phyloP scores from a whole-genome alignment of 352 stramenopile genomes.

The Phytophthora agathidicida region DNA sequence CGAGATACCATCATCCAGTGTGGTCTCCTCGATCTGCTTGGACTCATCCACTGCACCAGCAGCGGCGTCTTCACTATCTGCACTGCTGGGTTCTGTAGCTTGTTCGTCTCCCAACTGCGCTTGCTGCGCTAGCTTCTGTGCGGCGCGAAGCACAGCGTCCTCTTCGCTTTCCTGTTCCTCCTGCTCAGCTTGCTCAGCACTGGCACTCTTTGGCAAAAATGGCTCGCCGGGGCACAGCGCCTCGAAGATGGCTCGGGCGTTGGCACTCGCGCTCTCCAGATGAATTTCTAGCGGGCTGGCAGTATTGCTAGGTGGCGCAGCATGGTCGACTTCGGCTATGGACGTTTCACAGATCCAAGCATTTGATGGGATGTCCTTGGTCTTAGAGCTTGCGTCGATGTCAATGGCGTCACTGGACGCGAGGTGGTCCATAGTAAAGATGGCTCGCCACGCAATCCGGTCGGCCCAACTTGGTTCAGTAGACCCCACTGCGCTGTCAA shows the following conservation, averaged over 20 bases:
- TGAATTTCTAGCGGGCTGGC: slow-evolving; percentile 61
- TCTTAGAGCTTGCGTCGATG: slow-evolving; percentile 5
- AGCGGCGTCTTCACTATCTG: not conserved
- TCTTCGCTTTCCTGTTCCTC: slow-evolving; percentile 70
- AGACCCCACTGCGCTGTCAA: not conserved
- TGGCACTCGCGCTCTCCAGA: slow-evolving; percentile 61
- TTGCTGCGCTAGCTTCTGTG: slow-evolving; percentile 49
- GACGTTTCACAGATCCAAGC: slow-evolving; percentile 51
- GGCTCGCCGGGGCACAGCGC: slow-evolving; percentile 61
- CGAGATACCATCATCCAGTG: not conserved
- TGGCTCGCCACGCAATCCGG: slow-evolving; percentile 51
- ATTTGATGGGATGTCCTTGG: slow-evolving; percentile 43
- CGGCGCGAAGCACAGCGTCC: slow-evolving; percentile 62
- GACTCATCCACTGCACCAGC: too few species aligned
- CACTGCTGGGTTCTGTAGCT: not conserved
- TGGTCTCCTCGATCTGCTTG: not conserved
- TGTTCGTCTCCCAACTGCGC: not conserved
- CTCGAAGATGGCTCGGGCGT: slow-evolving; percentile 68
- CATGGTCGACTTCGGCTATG: not conserved
- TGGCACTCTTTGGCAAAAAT: slow-evolving; percentile 70
- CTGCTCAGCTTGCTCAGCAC: slow-evolving; percentile 57
- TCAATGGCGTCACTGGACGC: slow-evolving; percentile 19
- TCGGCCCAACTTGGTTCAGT: slow-evolving; percentile 22
- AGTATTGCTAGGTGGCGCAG: not conserved
- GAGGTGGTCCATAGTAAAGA: slow-evolving; percentile 72